Evolutionary conservation across 2,329 filamentous ascomycete species (phyloP).

Genomic region (Aspergillus nomiae): DNA sequence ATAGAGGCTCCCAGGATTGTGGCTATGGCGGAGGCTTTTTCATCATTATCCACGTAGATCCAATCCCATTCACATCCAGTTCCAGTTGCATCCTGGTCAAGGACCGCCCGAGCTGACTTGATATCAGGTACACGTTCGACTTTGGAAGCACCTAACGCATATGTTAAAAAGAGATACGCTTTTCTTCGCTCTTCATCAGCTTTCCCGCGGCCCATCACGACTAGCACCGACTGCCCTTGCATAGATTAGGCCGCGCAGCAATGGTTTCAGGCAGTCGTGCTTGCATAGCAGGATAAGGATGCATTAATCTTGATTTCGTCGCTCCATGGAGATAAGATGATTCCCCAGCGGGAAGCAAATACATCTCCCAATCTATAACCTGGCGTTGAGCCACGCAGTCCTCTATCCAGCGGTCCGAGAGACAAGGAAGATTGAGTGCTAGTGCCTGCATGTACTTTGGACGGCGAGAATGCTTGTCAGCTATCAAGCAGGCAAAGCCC

Average conservation of each 20-base stretch:
- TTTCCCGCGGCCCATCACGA: slow-evolving; percentile 68
- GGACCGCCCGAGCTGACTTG: slow-evolving; percentile 62
- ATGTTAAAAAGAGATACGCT: slow-evolving; percentile 77
- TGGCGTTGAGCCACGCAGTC: slow-evolving; percentile 65
- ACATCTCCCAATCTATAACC: slow-evolving; percentile 74
- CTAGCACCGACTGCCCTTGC: slow-evolving; percentile 65
- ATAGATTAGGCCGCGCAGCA: slow-evolving; percentile 60
- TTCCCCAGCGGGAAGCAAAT: slow-evolving; percentile 82
- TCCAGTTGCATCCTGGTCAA: slow-evolving; percentile 53
- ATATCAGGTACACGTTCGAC: slow-evolving; percentile 68
- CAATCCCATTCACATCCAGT: slow-evolving; percentile 63
- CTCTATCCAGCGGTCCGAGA: slow-evolving; percentile 78
- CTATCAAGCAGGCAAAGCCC: slow-evolving; percentile 82
- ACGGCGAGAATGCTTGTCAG: slow-evolving; percentile 81
- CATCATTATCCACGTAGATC: slow-evolving; percentile 74
- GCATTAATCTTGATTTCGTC: slow-evolving; percentile 71
- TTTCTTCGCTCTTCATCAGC: slow-evolving; percentile 67
- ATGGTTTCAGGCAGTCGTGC: slow-evolving; percentile 63
- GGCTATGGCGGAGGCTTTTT: slow-evolving; percentile 55
- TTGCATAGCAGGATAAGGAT: slow-evolving; percentile 59
- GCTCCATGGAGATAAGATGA: slow-evolving; percentile 76
- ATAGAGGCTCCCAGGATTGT: slow-evolving; percentile 37
- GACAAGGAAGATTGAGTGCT: slow-evolving; percentile 82
- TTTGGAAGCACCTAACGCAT: slow-evolving; percentile 70
- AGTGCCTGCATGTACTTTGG: slow-evolving; percentile 94